Conservation (phyloP, 352 stramenopile genomes). For the Peronospora farinosa region DNA sequence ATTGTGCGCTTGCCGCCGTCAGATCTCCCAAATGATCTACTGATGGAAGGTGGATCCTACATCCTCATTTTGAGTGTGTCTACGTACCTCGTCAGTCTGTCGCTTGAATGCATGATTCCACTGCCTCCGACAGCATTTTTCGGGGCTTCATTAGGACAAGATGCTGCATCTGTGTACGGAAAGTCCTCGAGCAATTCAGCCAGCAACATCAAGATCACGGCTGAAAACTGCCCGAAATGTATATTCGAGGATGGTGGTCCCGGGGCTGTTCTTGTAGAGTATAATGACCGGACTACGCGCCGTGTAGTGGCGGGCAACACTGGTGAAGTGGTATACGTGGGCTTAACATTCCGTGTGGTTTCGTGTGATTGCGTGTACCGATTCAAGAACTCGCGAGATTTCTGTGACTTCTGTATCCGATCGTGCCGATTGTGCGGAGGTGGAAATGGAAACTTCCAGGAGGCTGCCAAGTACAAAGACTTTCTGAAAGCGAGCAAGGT, state of each 20-base stretch:
- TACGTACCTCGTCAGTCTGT: conserved; percentile 41
- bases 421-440: conserved; percentile 69
- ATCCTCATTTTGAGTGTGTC: conserved; percentile 36
- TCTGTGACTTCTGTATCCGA: conserved; percentile 71
- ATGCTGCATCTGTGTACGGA: conserved; percentile 37
- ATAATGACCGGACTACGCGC: conserved; percentile 40
- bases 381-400: conserved; percentile 50
- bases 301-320: conserved; percentile 34
- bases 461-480: conserved; percentile 70
- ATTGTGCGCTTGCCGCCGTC: conserved; percentile 37
- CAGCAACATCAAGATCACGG: conserved; percentile 39
- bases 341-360: conserved; percentile 76
- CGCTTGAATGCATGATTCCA: conserved; percentile 55
- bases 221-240: conserved; percentile 76
- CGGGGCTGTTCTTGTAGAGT: conserved; percentile 69
- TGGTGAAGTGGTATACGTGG: conserved; percentile 54
- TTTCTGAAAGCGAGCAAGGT: conserved; percentile 60
- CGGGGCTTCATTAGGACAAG: conserved; percentile 41
- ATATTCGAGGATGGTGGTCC: conserved; percentile 74
- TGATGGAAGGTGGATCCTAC: conserved; percentile 39
- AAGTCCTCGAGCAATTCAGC: conserved; percentile 19
- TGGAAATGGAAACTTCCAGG: conserved; percentile 64
- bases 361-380: conserved; percentile 80
- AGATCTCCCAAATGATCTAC: conserved; percentile 36
- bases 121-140: conserved; percentile 75